Conservation (phyloP, 495 filamentous ascomycete species). For the Daldinia vernicosa region DNA sequence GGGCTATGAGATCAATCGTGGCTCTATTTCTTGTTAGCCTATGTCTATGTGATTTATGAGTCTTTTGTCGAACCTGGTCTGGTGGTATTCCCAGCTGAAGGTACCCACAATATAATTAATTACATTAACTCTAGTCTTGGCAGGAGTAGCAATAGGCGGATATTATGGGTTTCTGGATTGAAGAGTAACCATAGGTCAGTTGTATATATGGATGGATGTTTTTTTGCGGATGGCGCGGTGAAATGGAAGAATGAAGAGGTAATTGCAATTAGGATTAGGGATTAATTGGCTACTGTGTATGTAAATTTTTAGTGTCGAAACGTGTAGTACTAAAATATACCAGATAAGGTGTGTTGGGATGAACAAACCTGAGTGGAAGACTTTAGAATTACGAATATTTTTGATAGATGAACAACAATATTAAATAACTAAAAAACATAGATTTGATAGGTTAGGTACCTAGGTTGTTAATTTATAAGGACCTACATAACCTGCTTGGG, state of each 20-base stretch:
- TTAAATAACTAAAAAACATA: too few species aligned
- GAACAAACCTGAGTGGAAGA: neutral
- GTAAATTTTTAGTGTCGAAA: conserved; percentile 31
- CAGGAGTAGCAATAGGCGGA: neutral
- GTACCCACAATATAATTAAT: neutral
- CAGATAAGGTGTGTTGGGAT: neutral
- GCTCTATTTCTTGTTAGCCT: conserved; percentile 1
- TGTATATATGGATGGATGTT: neutral
- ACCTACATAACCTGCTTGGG: too few species aligned
- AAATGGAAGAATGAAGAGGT: conserved; percentile 2
- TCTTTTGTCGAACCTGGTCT: conserved; percentile 9
- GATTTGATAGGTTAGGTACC: too few species aligned
- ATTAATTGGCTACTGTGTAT: neutral
- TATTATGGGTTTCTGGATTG: neutral
- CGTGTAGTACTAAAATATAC: neutral
- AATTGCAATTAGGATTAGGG: conserved; percentile 1
- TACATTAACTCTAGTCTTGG: conserved; percentile 5
- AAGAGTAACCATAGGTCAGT: neutral
- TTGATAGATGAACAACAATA: too few species aligned
- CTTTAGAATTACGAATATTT: neutral
- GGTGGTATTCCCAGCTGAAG: neutral
- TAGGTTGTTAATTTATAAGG: too few species aligned
- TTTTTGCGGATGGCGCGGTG: conserved; percentile 1
- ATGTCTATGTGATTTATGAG: neutral
- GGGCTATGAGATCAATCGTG: conserved; percentile 5